Conservation (phyloP, 2,329 filamentous ascomycete genomes). For the Fusarium sp. region DNA sequence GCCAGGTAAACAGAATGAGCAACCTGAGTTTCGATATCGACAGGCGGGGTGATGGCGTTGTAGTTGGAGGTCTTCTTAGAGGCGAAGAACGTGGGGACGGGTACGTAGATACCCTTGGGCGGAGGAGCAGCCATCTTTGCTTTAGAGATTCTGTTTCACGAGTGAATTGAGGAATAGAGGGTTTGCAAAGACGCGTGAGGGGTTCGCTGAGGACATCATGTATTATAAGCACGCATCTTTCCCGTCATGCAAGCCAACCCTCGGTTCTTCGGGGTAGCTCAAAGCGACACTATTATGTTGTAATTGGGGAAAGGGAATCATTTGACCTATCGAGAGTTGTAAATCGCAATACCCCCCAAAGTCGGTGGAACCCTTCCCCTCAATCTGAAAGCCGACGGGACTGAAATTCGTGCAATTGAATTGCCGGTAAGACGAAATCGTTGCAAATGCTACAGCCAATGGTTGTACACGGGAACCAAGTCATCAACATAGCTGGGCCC, state of each 20-base stretch:
- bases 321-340: slow-evolving; percentile 28
- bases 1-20: slow-evolving; percentile 73
- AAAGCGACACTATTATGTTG: slow-evolving; percentile 38
- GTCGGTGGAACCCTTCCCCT: slow-evolving; percentile 25
- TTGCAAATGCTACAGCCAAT: slow-evolving; percentile 2
- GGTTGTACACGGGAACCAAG: background rate
- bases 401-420: background rate
- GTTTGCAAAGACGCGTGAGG: slow-evolving; percentile 20
- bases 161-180: background rate
- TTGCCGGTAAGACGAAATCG: background rate
- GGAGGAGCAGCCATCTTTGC: slow-evolving; percentile 55
- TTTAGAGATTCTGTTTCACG: background rate
- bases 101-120: slow-evolving; percentile 71
- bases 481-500: too few relatives aligned
- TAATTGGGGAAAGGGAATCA: slow-evolving; percentile 19
- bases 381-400: background rate
- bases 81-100: slow-evolving; percentile 75
- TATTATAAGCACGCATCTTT: slow-evolving; percentile 41
- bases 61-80: slow-evolving; percentile 59
- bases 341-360: slow-evolving; percentile 17
- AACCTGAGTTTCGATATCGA: slow-evolving; percentile 72
- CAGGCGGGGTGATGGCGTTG: slow-evolving; percentile 62
- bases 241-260: slow-evolving; percentile 20
- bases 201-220: slow-evolving; percentile 27
- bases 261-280: slow-evolving; percentile 46